phyloP scores from a whole-genome alignment of 2,329 filamentous ascomycete species.

The Cladosporium austrohemisphaericum region DNA sequence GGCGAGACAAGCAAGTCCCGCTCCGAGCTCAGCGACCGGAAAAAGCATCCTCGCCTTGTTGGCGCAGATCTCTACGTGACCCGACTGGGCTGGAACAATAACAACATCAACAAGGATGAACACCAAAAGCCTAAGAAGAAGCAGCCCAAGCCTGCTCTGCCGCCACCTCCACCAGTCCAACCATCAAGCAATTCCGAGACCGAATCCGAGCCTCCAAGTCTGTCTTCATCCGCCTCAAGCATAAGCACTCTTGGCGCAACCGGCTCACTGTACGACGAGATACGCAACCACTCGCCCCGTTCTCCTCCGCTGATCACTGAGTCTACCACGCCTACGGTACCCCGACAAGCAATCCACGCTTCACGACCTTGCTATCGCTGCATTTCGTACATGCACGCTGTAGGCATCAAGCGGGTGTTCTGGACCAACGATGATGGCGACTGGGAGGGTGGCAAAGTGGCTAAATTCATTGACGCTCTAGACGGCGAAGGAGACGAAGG shows the following conservation, averaged over 20 bases:
- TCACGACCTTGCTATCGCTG: conserved; percentile 53
- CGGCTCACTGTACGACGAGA: conserved; percentile 49
- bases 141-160: neutral
- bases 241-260: conserved; percentile 12
- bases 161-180: no score
- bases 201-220: conserved; percentile 12
- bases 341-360: conserved; percentile 30
- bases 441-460: conserved; percentile 51
- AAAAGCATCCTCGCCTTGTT: conserved; percentile 45
- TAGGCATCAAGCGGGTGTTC: conserved; percentile 52
- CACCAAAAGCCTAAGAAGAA: neutral
- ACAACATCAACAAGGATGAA: neutral
- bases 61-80: conserved; percentile 53
- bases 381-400: conserved; percentile 49
- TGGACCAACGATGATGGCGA: conserved; percentile 49
- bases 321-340: conserved; percentile 8
- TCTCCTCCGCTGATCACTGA: neutral
- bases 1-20: conserved; percentile 25
- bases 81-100: conserved; percentile 35
- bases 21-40: conserved; percentile 36
- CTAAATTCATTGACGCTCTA: conserved; percentile 47
- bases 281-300: conserved; percentile 28
- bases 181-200: neutral
- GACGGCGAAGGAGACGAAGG: conserved; percentile 30
- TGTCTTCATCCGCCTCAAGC: conserved; percentile 17